phyloP scores from a whole-genome alignment of 148 eudicot species.

The Talinum fruticosum region DNA sequence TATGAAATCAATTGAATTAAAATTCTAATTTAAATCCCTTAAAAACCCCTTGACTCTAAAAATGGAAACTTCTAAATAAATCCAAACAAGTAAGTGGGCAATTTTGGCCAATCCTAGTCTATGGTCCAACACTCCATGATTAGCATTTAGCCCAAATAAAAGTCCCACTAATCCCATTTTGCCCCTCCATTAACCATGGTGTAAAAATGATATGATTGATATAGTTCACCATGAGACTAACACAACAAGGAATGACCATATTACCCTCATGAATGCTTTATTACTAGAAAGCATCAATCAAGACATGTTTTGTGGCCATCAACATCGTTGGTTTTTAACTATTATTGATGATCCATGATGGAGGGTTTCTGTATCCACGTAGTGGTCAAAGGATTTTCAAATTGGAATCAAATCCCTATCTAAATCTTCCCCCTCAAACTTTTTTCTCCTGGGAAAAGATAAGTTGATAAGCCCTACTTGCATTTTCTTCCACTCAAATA shows the following conservation, averaged over 20 bases:
- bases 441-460: slow-evolving; percentile 1
- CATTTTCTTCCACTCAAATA: slow-evolving; percentile 7
- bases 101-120: background rate
- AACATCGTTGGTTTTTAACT: background rate
- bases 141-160: too few species aligned
- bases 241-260: background rate
- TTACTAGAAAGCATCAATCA: background rate
- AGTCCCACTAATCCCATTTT: background rate
- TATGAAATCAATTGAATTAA: too few species aligned
- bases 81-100: background rate
- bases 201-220: background rate
- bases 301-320: background rate
- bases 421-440: background rate
- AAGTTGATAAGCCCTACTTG: slow-evolving; percentile 5
- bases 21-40: too few species aligned
- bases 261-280: background rate
- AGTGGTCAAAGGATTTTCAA: slow-evolving; percentile 1
- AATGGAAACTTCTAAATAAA: background rate
- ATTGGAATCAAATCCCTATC: slow-evolving; percentile 2
- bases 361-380: background rate
- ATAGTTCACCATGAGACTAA: background rate
- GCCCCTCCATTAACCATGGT: slow-evolving; percentile 1
- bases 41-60: background rate
- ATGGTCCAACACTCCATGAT: background rate
- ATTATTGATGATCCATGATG: background rate